Evolutionary conservation across 1,284 basidiomycete species (phyloP).

Genomic region (Cystobasidium slooffiae): DNA sequence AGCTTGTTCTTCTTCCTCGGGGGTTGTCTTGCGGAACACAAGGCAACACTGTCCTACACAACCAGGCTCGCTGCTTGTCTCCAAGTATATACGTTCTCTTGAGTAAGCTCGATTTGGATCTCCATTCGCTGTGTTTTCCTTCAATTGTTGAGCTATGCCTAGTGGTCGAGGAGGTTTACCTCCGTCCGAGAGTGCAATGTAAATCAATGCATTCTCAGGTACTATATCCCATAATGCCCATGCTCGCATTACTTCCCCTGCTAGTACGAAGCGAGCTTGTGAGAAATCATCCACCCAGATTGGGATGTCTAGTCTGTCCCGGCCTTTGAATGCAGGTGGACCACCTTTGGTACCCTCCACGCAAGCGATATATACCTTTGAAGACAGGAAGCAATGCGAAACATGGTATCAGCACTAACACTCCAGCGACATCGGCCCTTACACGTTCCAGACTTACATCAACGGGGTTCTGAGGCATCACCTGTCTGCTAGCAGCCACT

Average conservation of each 20-base stretch:
- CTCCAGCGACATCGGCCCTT: background rate
- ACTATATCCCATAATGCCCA: conserved; percentile 39
- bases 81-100: conserved; percentile 36
- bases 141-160: conserved; percentile 24
- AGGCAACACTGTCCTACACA: conserved; percentile 36
- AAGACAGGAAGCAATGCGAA: background rate
- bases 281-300: conserved; percentile 40
- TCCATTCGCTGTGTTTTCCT: conserved; percentile 4
- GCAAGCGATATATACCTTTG: conserved; percentile 38
- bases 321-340: conserved; percentile 23
- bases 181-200: conserved; percentile 17
- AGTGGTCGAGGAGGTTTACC: conserved; percentile 33
- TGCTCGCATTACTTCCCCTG: conserved; percentile 38
- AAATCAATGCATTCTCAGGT: conserved; percentile 10
- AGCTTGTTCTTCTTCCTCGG: background rate
- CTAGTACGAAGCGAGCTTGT: conserved; percentile 38
- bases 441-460: conserved; percentile 15
- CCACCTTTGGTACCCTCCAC: background rate
- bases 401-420: no score
- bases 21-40: background rate
- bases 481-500: conserved; percentile 8
- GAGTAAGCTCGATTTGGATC: conserved; percentile 31
- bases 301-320: conserved; percentile 32
- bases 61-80: conserved; percentile 21
- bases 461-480: conserved; percentile 26